Evolutionary conservation across 1,284 basidiomycete species (phyloP).

Genomic region (Ganoderma boninense): DNA sequence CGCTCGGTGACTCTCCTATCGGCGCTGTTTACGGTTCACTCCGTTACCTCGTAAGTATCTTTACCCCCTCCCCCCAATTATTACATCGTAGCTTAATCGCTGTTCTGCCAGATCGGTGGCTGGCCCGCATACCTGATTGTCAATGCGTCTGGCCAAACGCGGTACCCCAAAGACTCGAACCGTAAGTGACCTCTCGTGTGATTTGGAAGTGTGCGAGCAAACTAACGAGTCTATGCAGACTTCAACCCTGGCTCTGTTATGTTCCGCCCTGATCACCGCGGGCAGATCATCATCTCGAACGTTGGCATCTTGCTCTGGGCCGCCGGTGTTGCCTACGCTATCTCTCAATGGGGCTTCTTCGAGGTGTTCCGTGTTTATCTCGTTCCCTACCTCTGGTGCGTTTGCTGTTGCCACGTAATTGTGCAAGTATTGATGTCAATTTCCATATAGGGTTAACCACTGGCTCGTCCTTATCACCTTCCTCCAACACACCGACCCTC

Average conservation of each 20-base stretch:
- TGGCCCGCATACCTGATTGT: slow-evolving; percentile 89
- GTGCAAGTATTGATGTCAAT: background rate
- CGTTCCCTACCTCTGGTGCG: slow-evolving; percentile 89
- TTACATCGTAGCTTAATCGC: background rate
- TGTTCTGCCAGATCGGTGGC: slow-evolving; percentile 67
- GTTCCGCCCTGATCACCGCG: slow-evolving; percentile 86
- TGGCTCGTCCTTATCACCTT: slow-evolving; percentile 95
- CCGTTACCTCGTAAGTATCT: slow-evolving; percentile 71
- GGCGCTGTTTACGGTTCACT: slow-evolving; percentile 73
- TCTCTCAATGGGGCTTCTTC: slow-evolving; percentile 73
- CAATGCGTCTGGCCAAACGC: slow-evolving; percentile 90
- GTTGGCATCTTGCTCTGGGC: slow-evolving; percentile 84
- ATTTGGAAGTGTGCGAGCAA: background rate
- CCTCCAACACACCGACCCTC: slow-evolving; percentile 97
- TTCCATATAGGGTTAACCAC: slow-evolving; percentile 65
- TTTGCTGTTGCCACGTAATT: background rate
- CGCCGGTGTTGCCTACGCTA: slow-evolving; percentile 64
- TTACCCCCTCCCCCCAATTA: background rate
- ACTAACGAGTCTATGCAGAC: slow-evolving; percentile 56
- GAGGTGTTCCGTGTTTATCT: slow-evolving; percentile 87
- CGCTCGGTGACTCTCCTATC: slow-evolving; percentile 93
- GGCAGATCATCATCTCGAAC: slow-evolving; percentile 87
- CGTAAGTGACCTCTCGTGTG: slow-evolving; percentile 57
- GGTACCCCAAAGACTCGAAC: slow-evolving; percentile 86
- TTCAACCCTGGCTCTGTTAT: slow-evolving; percentile 85